Conservation (phyloP, 176 grass and related monocot species). For the Musa beccarii region DNA sequence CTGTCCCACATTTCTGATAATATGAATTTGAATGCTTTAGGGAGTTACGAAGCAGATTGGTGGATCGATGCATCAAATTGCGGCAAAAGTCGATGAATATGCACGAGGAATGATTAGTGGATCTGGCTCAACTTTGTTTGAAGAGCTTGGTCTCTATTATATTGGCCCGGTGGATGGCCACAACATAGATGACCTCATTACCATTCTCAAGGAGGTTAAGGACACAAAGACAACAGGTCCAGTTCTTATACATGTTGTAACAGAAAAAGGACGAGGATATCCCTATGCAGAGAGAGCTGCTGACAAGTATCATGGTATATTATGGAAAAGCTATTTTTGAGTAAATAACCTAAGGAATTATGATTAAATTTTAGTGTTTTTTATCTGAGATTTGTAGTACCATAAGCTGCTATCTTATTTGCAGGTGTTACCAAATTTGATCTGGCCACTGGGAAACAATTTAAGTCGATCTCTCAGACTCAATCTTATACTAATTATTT, state of each 20-base stretch:
- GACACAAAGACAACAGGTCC: conserved; percentile 79
- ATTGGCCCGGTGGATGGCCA: conserved; percentile 95
- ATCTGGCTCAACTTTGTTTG: conserved; percentile 69
- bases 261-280: conserved; percentile 96
- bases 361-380: background rate
- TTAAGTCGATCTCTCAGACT: conserved; percentile 61
- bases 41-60: conserved; percentile 92
- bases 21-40: conserved; percentile 19
- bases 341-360: background rate
- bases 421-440: conserved; percentile 86
- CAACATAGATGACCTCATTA: conserved; percentile 81
- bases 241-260: conserved; percentile 93
- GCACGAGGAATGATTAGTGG: conserved; percentile 98
- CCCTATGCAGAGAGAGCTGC: conserved; percentile 88
- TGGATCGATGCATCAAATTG: conserved; percentile 82
- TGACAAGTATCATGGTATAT: conserved; percentile 90
- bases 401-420: background rate
- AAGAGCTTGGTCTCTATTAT: conserved; percentile 97
- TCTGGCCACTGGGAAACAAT: conserved; percentile 83
- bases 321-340: background rate
- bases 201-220: conserved; percentile 86
- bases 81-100: conserved; percentile 98
- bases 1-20: background rate
- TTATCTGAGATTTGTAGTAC: too few relatives aligned
- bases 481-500: conserved; percentile 91